These are phyloP conservation scores for Kluyveromyces sp. DNA, from an alignment of 1,139 yeast genomes.

Conservation along the genomic window DNA sequence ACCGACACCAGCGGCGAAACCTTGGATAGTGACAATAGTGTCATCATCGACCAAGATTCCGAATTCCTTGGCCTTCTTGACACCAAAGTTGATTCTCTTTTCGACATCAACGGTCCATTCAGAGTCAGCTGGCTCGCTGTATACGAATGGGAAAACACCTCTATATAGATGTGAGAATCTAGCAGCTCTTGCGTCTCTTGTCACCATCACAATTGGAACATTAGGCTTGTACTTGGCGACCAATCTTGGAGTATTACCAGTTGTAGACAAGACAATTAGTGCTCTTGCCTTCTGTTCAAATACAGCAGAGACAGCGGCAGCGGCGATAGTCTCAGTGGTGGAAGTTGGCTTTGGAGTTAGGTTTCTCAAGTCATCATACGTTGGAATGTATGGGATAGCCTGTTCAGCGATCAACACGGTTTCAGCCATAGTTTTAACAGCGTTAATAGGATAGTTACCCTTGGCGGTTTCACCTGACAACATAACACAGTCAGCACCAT, in stretches of 20 bases:
- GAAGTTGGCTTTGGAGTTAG: conserved; percentile 85
- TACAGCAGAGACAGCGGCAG: conserved; percentile 93
- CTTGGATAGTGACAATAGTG: conserved; percentile 90
- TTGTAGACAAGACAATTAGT: conserved; percentile 88
- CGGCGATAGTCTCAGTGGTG: conserved; percentile 94
- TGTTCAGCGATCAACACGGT: conserved; percentile 94
- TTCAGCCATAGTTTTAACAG: conserved; percentile 98
- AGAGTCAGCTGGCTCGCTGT: conserved; percentile 55
- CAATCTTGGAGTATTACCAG: conserved; percentile 93
- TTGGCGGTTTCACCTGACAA: conserved; percentile 99
- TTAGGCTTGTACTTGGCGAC: conserved; percentile 96
- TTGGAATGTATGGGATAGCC: conserved; percentile 84
- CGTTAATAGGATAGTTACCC: conserved; percentile 96
- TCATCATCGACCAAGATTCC: conserved; percentile 87
- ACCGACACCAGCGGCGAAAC: conserved; percentile 98
- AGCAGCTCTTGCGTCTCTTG: conserved; percentile 89
- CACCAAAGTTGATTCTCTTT: conserved; percentile 89
- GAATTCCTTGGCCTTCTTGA: conserved; percentile 79
- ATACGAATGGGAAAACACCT: conserved; percentile 97
- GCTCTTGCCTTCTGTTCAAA: conserved; percentile 97
- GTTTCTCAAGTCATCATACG: conserved; percentile 83
- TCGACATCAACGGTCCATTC: conserved; percentile 98
- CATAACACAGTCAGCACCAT: conserved; percentile 99
- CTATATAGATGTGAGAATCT: conserved; percentile 94
- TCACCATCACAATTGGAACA: conserved; percentile 96